Evolutionary conservation across 257 asterid species (phyloP).

Genomic region (Solanum appendiculatum): DNA sequence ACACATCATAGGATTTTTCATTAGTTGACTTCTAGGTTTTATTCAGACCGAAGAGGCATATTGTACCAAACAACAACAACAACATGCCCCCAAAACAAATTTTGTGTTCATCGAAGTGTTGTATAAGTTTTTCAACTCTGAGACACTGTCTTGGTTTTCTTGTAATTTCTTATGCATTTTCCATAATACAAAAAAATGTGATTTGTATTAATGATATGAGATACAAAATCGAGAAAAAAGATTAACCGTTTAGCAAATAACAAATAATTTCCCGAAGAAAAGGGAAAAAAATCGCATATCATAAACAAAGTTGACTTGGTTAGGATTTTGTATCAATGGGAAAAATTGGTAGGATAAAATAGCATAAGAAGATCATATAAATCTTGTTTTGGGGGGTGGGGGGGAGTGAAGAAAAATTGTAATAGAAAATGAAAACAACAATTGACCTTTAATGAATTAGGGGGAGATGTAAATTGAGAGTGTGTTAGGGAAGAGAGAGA

Average conservation of each 20-base stretch:
- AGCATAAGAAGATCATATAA: not conserved
- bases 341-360: not conserved
- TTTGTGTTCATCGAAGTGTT: not conserved
- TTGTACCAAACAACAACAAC: not conserved
- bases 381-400: not conserved
- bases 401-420: not conserved
- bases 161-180: not conserved
- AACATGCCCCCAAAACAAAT: not conserved
- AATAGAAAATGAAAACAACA: not conserved
- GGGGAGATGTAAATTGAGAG: not conserved
- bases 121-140: not conserved
- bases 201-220: not conserved
- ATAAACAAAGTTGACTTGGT: not conserved
- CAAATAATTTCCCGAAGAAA: not conserved
- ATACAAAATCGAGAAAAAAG: not conserved
- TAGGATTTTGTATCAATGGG: not conserved
- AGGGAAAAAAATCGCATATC: not conserved
- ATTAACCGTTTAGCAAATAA: not conserved
- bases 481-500: not conserved
- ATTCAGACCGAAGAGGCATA: not conserved
- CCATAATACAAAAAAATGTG: not conserved
- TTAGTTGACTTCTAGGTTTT: not conserved
- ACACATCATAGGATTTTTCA: not conserved
- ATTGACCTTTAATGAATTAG: not conserved
- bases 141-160: not conserved